A percentile compares a stretch with the other conserved stretches of the same genome.
Conservation (phyloP, 2,329 filamentous ascomycete species). For the Fusarium metavorans region DNA sequence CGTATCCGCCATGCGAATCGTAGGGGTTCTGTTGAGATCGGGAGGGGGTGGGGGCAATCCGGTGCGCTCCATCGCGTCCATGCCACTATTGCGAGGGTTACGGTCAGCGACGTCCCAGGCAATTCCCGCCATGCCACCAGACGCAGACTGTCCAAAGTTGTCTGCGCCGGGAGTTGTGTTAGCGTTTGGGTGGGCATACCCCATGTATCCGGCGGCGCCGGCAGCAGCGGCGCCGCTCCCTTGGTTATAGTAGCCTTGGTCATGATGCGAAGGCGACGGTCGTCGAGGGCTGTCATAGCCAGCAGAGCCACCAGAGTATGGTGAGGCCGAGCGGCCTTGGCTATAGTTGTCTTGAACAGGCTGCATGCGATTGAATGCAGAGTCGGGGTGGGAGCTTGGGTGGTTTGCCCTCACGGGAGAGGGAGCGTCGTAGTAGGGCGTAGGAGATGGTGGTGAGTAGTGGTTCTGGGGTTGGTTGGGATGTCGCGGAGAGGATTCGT, state of each 20-base stretch:
- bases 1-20: constrained; percentile 39
- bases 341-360: constrained; percentile 34
- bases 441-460: constrained; percentile 34
- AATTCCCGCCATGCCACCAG: constrained; percentile 76
- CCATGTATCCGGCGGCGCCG: constrained; percentile 35
- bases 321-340: constrained; percentile 28
- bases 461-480: constrained; percentile 40
- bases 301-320: constrained; percentile 33
- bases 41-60: constrained; percentile 54
- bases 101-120: constrained; percentile 74
- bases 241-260: constrained; percentile 37
- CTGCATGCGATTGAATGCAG: constrained; percentile 37
- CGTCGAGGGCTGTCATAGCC: constrained; percentile 39
- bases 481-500: constrained; percentile 39
- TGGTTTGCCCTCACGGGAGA: constrained; percentile 30
- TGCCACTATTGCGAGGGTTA: constrained; percentile 73
- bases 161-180: constrained; percentile 70
- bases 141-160: constrained; percentile 72
- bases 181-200: constrained; percentile 40
- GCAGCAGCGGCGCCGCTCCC: constrained; percentile 16
- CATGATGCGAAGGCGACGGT: constrained; percentile 32
- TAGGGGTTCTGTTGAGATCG: constrained; percentile 46
- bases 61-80: constrained; percentile 67
- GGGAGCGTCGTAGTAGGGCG: constrained; percentile 46
- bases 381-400: constrained; percentile 42